Evolutionary conservation across 2,329 filamentous ascomycete genomes (phyloP), one percentile per base, ranked within the genome.

Genomic region (Sporothrix brasiliensis): DNA sequence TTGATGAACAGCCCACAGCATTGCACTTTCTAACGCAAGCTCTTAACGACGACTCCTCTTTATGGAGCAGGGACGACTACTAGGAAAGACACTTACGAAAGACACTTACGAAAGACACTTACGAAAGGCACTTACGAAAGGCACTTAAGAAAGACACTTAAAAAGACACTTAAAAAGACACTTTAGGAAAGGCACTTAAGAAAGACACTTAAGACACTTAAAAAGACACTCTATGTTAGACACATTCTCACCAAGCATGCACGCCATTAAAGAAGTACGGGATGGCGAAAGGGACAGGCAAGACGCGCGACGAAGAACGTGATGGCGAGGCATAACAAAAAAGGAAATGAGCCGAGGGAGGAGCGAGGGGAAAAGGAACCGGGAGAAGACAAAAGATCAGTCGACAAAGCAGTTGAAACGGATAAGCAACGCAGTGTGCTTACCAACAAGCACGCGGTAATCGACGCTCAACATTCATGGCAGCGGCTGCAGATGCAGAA

Each of bases 21-120:
- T 66, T 66, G 30, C 34, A 47, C 65, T 67, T 27, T 54, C 34
- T 7, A 34, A 67, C 34, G 54, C 67, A 69, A 61, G 44, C 67
- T 47, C 58, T 63, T 63, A 16, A 47, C 27, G 39, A 47, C 4
- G 58, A 11, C 13, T 27, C 58, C 58, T 63, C 58, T 47, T 63
- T 63, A 47, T 63, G 39, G 58, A 44, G 39, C n/a, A 21, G 47
- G 58, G 39, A 7, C 16, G 41, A 47, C 21, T 21, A 61, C 44
- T 24, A 24, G 1, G 24, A 24, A 24, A 24, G 24, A 24, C 24
- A 24, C 24, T 24, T 24, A 24, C 24, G 24, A 24, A 24, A 24
- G 24, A 24, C 24, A 24, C 24, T 24, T 24, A 24, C 1, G 24
- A 24, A 24, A 24, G 24, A 24, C 24, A 24, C 24, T 24, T 24